Conservation (phyloP, 164 flowering plant species). For the Akebia trifoliata region DNA sequence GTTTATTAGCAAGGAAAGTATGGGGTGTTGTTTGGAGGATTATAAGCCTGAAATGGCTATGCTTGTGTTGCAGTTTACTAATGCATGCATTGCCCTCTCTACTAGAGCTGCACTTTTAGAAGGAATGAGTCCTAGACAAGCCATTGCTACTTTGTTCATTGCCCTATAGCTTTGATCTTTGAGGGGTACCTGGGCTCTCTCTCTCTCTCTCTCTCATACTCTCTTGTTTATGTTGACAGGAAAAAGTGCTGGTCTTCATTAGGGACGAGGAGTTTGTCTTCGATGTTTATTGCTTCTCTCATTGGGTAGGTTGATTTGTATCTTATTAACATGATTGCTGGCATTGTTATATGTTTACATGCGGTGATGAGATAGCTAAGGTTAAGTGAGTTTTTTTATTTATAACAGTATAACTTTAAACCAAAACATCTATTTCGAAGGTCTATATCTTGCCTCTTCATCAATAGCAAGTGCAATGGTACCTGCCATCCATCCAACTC, state of each 20-base stretch:
- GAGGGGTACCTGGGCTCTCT: constrained; percentile 15
- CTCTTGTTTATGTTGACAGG: constrained; percentile 11
- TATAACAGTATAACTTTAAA: constrained; percentile 44
- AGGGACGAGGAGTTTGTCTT: constrained; percentile 42
- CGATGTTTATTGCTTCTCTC: constrained; percentile 47
- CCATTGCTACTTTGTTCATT: constrained; percentile 47
- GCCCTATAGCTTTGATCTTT: constrained; percentile 50
- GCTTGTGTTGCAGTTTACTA: constrained; percentile 39
- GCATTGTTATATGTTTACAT: neutral
- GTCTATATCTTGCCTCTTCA: constrained; percentile 59
- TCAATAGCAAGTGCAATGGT: constrained; percentile 57
- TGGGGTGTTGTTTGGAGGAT: constrained; percentile 21
- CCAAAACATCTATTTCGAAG: constrained; percentile 53
- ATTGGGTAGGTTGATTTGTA: constrained; percentile 37
- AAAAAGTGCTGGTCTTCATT: constrained; percentile 18
- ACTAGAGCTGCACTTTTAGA: constrained; percentile 50
- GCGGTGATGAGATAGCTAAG: neutral
- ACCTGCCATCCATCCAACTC: constrained; percentile 70
- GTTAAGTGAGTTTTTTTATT: neutral
- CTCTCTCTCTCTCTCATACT: constrained; percentile 16
- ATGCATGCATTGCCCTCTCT: constrained; percentile 41
- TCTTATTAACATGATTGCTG: no score
- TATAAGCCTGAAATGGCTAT: constrained; percentile 44
- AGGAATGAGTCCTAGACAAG: constrained; percentile 68
- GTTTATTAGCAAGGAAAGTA: no score